These are phyloP conservation scores for Sonneratia alba DNA, from an alignment of 345 rosid genomes.

Conservation along the genomic window DNA sequence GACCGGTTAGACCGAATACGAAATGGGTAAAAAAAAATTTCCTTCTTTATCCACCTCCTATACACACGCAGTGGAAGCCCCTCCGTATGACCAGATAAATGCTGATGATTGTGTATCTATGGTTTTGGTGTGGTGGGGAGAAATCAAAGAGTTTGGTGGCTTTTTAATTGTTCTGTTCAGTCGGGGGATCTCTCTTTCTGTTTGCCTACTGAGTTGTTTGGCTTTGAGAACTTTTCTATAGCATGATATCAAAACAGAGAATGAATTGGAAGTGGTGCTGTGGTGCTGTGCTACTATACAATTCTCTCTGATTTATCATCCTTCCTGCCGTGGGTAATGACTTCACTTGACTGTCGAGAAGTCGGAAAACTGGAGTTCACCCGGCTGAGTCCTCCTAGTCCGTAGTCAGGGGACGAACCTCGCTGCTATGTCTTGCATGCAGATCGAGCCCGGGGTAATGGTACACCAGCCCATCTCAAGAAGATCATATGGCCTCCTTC, in stretches of 20 bases:
- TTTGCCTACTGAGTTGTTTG: background rate
- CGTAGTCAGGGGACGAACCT: no score
- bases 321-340: no score
- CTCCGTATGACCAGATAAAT: background rate
- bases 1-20: conserved; percentile 73
- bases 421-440: no score
- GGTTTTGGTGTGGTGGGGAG: background rate
- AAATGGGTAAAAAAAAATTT: conserved; percentile 24
- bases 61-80: background rate
- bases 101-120: background rate
- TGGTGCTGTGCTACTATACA: background rate
- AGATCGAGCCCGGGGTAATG: no score
- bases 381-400: no score
- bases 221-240: background rate
- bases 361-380: no score
- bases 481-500: no score
- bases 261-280: background rate
- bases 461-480: no score
- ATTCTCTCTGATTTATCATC: no score
- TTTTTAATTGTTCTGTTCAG: background rate
- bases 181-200: background rate
- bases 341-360: no score
- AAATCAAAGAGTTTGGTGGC: no score
- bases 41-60: background rate
- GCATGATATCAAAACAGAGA: background rate